A percentile compares a stretch with the other conserved stretches of the same genome.
Evolutionary conservation across 108 stramenopile species (phyloP).

Genomic region (Asterionellopsis glacialis): DNA sequence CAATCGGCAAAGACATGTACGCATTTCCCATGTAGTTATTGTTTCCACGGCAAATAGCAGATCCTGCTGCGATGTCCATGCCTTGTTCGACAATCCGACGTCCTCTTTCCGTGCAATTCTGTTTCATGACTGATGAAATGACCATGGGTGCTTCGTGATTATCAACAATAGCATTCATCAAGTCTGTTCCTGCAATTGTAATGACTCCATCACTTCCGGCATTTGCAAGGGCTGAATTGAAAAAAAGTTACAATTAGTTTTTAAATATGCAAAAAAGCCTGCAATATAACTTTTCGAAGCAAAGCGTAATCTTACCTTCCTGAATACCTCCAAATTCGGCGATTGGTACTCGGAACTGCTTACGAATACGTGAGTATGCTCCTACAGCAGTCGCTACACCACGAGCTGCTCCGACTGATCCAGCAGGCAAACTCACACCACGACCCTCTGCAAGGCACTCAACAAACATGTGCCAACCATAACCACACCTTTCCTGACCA

Average conservation of each 20-base stretch:
- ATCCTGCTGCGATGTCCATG: conserved; percentile 97
- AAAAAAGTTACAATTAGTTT: conserved; percentile 1
- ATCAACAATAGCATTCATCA: conserved; percentile 98
- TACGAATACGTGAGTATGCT: conserved; percentile 92
- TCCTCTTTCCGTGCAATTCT: conserved; percentile 94
- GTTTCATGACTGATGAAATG: conserved; percentile 97
- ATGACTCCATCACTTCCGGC: conserved; percentile 91
- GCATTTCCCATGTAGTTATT: conserved; percentile 91
- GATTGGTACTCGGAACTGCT: conserved; percentile 98
- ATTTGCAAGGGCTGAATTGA: conserved; percentile 64
- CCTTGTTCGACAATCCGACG: conserved; percentile 92
- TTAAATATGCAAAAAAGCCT: not conserved
- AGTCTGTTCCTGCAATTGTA: conserved; percentile 85
- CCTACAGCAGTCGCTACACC: conserved; percentile 85
- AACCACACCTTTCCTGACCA: conserved; percentile 94
- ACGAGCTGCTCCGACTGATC: conserved; percentile 88
- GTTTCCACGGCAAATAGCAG: conserved; percentile 95
- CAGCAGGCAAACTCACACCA: conserved; percentile 93
- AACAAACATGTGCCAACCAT: conserved; percentile 99
- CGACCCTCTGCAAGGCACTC: conserved; percentile 98
- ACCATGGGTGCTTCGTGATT: conserved; percentile 99
- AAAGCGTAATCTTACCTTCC: conserved; percentile 57
- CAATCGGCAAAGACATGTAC: conserved; percentile 97
- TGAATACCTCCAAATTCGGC: conserved; percentile 99
- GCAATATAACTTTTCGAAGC: not conserved